A percentile compares a stretch with the other conserved stretches of the same genome.
These are phyloP conservation scores for Microsporum canis DNA, from an alignment of 2,329 filamentous ascomycete genomes.

Conservation along the genomic window DNA sequence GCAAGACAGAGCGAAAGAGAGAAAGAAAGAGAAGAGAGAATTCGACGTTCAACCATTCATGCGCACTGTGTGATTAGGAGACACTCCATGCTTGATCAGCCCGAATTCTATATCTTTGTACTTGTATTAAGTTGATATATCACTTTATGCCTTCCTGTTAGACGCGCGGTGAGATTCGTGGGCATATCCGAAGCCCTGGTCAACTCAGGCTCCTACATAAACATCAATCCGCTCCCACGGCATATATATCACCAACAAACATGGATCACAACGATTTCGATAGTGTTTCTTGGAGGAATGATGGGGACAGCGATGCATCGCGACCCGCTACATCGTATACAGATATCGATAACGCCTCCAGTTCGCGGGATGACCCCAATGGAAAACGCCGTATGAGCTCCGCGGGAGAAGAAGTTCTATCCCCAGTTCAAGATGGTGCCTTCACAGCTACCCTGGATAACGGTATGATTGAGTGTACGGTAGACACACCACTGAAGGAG, in stretches of 20 bases:
- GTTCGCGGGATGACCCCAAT: slow-evolving; percentile 31
- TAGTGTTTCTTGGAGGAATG: slow-evolving; percentile 65
- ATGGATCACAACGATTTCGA: slow-evolving; percentile 61
- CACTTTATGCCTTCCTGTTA: background rate
- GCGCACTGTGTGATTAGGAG: background rate
- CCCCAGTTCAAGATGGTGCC: slow-evolving; percentile 45
- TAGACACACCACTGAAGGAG: slow-evolving; percentile 79
- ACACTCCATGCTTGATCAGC: background rate
- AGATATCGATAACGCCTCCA: slow-evolving; percentile 25
- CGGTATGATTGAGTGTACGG: slow-evolving; percentile 71
- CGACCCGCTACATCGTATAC: slow-evolving; percentile 33
- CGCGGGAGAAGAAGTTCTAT: slow-evolving; percentile 37
- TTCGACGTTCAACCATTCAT: background rate
- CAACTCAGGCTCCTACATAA: background rate
- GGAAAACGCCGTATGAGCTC: slow-evolving; percentile 40
- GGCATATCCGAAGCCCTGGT: background rate
- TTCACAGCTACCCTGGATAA: slow-evolving; percentile 53
- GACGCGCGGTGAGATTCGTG: background rate
- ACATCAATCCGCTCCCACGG: background rate
- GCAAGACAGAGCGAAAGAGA: background rate
- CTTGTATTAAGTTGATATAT: background rate
- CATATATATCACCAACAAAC: background rate
- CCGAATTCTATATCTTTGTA: background rate
- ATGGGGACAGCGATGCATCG: slow-evolving; percentile 39
- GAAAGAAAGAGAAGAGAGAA: background rate